These are phyloP conservation scores for Podaxis sp. DNA, from an alignment of 768 basidiomycete species.

Conservation along the genomic window DNA sequence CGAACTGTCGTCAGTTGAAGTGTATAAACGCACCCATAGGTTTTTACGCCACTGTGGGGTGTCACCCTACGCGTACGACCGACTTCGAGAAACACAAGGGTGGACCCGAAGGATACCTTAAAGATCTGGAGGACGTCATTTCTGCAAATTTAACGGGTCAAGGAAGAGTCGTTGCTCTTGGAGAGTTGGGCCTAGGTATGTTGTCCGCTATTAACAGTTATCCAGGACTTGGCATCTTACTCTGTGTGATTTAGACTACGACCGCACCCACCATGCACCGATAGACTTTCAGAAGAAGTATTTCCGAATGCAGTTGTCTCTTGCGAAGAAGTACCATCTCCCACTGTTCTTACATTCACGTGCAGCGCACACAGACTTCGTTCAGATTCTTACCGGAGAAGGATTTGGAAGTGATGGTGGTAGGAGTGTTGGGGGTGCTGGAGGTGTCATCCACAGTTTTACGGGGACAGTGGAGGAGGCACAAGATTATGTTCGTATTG, in stretches of 20 bases:
- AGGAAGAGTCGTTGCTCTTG: constrained; percentile 66
- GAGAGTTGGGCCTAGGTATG: constrained; percentile 77
- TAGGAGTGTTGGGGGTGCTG: constrained; percentile 46
- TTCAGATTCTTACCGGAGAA: constrained; percentile 58
- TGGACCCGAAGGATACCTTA: constrained; percentile 59
- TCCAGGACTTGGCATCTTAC: not conserved
- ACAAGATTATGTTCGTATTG: constrained; percentile 37
- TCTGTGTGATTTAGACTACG: constrained; percentile 53
- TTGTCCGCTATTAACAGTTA: not conserved
- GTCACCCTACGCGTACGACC: constrained; percentile 71
- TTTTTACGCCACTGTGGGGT: constrained; percentile 71
- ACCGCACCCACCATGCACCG: constrained; percentile 62
- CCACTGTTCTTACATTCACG: constrained; percentile 82
- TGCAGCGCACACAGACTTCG: constrained; percentile 68
- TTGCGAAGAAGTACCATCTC: constrained; percentile 68
- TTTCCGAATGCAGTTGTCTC: constrained; percentile 61
- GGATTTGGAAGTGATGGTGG: constrained; percentile 61
- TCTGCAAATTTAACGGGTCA: constrained; percentile 40
- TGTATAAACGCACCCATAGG: constrained; percentile 27
- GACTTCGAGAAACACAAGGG: constrained; percentile 58
- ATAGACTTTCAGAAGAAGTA: constrained; percentile 55
- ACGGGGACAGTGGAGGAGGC: constrained; percentile 65
- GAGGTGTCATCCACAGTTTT: constrained; percentile 83
- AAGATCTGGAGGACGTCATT: constrained; percentile 53
- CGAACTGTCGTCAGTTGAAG: not conserved